Conservation (phyloP, 1,284 basidiomycete genomes). For the Marasmius sp. region DNA sequence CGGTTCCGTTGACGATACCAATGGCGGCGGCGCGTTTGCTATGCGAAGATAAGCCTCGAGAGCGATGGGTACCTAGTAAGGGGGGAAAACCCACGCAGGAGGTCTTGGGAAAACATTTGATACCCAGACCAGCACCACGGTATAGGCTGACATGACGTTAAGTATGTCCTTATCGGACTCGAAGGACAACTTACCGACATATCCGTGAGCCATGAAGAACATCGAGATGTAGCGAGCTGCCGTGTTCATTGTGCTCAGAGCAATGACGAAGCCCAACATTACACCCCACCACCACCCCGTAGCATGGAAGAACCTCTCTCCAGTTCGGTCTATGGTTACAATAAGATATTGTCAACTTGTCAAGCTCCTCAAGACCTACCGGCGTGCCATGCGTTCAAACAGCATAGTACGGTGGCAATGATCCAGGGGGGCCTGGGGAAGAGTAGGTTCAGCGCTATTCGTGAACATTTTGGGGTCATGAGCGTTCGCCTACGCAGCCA, state of each 20-base stretch:
- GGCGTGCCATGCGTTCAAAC: conserved; percentile 65
- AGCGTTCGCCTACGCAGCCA: conserved; percentile 53
- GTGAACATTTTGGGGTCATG: conserved; percentile 5
- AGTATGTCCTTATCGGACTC: neutral
- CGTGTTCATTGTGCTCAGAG: conserved; percentile 51
- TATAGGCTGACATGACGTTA: conserved; percentile 41
- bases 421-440: conserved; percentile 64
- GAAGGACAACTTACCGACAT: conserved; percentile 40
- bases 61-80: neutral
- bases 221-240: conserved; percentile 62
- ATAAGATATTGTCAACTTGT: conserved; percentile 8
- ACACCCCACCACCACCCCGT: conserved; percentile 57
- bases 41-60: neutral
- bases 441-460: conserved; percentile 7
- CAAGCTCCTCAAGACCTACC: conserved; percentile 37
- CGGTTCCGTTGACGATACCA: conserved; percentile 29
- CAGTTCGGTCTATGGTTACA: conserved; percentile 45
- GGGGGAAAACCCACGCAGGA: conserved; percentile 40
- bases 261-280: conserved; percentile 64
- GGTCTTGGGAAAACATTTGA: conserved; percentile 63
- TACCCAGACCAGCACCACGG: conserved; percentile 63
- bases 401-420: conserved; percentile 52
- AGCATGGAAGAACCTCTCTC: conserved; percentile 72
- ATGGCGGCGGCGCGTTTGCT: conserved; percentile 48
- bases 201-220: conserved; percentile 64